Evolutionary conservation across 2,329 filamentous ascomycete species (phyloP).

Genomic region (Chrysoporthe cubensis): DNA sequence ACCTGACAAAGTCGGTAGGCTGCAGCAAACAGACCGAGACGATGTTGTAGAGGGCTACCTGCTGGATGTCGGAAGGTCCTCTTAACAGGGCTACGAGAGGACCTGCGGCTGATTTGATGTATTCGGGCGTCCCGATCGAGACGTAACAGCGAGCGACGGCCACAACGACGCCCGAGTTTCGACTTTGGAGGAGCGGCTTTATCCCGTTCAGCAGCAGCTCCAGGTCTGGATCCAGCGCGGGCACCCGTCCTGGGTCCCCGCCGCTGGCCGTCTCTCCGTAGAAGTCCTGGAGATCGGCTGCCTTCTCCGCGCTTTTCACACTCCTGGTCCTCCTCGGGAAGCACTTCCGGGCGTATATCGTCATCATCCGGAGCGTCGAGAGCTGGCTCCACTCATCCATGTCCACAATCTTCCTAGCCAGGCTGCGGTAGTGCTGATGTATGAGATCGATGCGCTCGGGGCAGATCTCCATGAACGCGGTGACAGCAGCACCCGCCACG

Average conservation of each 20-base stretch:
- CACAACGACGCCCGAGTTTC: constrained; percentile 90
- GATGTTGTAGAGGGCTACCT: constrained; percentile 91
- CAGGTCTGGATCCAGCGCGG: constrained; percentile 79
- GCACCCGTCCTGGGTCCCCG: constrained; percentile 53
- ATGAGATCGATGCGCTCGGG: constrained; percentile 86
- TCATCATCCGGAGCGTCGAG: constrained; percentile 79
- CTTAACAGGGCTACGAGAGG: constrained; percentile 86
- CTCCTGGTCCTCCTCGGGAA: constrained; percentile 74
- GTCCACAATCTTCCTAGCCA: constrained; percentile 90
- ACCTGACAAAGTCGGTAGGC: constrained; percentile 82
- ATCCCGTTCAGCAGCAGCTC: constrained; percentile 79
- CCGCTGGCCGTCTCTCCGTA: constrained; percentile 70
- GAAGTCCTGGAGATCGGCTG: constrained; percentile 68
- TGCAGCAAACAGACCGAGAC: constrained; percentile 83
- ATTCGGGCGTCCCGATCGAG: constrained; percentile 78
- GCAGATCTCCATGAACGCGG: constrained; percentile 86
- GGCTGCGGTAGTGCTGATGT: constrained; percentile 82
- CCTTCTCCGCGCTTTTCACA: constrained; percentile 48
- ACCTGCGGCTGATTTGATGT: constrained; percentile 76
- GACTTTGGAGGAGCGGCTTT: constrained; percentile 83
- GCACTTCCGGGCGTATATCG: constrained; percentile 81
- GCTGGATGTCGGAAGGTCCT: constrained; percentile 83
- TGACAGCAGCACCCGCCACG: constrained; percentile 91
- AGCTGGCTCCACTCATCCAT: constrained; percentile 99
- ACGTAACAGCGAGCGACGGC: constrained; percentile 85